A percentile compares a stretch with the other conserved stretches of the same genome.
phyloP scores from a whole-genome alignment of 176 grass and related monocot genomes.

The Metroxylon sagu region DNA sequence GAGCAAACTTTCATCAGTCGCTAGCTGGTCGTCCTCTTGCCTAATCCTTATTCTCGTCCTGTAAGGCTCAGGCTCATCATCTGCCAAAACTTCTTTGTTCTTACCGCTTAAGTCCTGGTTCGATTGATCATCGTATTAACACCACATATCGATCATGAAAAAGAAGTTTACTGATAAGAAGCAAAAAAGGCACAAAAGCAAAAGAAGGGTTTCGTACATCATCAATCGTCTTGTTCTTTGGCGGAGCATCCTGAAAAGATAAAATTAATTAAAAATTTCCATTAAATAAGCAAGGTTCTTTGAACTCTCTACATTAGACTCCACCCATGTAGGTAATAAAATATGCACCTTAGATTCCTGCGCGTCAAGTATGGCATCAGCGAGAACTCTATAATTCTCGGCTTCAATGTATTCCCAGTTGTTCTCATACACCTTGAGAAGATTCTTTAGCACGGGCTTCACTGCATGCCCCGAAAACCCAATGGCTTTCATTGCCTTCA shows the following conservation, averaged over 20 bases:
- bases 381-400: conserved; percentile 44
- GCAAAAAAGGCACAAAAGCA: neutral
- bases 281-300: too few species aligned
- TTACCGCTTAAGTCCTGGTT: neutral
- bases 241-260: neutral
- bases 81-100: neutral
- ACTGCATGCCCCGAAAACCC: conserved; percentile 35
- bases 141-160: neutral
- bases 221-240: neutral
- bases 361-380: conserved; percentile 36
- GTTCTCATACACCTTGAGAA: conserved; percentile 30
- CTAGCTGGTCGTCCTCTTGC: conserved; percentile 1
- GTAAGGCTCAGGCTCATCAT: neutral
- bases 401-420: conserved; percentile 76
- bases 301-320: too few species aligned
- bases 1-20: conserved; percentile 13
- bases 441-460: conserved; percentile 31
- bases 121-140: neutral
- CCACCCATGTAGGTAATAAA: neutral
- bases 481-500: conserved; percentile 37
- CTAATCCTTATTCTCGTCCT: neutral
- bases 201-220: conserved; percentile 1
- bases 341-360: conserved; percentile 4
- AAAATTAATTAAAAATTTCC: neutral
- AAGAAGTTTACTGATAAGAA: neutral